These are phyloP conservation scores for Neopestalotiopsis sp. DNA, from an alignment of 2,329 filamentous ascomycete genomes.

Conservation along the genomic window DNA sequence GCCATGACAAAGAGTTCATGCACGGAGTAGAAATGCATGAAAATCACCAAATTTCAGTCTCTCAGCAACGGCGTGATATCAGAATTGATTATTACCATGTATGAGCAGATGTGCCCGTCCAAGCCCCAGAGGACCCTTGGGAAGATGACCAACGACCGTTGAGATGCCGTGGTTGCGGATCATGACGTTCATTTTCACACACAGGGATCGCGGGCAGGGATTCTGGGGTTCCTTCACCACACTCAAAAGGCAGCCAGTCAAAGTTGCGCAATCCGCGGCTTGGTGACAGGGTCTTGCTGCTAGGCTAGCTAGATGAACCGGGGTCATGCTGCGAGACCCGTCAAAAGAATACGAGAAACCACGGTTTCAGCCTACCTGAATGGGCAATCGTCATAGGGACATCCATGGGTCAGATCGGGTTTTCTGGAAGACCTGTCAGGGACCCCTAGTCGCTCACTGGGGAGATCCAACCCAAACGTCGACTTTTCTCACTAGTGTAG, in stretches of 20 bases:
- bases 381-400: constrained; percentile 9
- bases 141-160: constrained; percentile 10
- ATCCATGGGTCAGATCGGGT: constrained; percentile 15
- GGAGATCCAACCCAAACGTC: constrained; percentile 8
- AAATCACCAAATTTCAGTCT: background rate
- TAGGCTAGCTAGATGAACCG: background rate
- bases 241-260: constrained; percentile 1
- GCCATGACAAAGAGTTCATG: background rate
- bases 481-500: constrained; percentile 5
- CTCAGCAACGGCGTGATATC: background rate
- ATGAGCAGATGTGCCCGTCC: background rate
- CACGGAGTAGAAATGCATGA: background rate
- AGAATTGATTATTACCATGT: background rate
- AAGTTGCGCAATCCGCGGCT: constrained; percentile 6
- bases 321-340: background rate
- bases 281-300: constrained; percentile 6
- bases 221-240: constrained; percentile 8
- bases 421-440: constrained; percentile 13
- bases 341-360: constrained; percentile 19
- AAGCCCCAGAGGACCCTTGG: background rate
- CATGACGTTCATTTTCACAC: constrained; percentile 17
- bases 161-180: constrained; percentile 12
- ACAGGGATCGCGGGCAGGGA: background rate
- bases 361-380: constrained; percentile 17
- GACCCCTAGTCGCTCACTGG: constrained; percentile 14